phyloP scores from a whole-genome alignment of 2,329 filamentous ascomycete genomes.

The Cordyceps sp. region DNA sequence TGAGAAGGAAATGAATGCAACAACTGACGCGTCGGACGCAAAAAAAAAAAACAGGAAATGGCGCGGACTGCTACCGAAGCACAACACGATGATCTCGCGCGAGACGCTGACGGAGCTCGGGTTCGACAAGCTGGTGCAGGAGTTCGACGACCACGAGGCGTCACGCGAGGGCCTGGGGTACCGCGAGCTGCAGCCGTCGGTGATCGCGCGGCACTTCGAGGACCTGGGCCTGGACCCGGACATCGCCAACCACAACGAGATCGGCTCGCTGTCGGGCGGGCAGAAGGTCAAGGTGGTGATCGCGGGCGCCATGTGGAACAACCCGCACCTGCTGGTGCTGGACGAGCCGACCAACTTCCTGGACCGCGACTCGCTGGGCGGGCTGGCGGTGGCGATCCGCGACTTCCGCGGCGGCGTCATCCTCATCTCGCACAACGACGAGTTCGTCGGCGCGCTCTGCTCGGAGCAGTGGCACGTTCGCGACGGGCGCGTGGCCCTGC shows the following conservation, averaged over 20 bases:
- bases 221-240: slow-evolving; percentile 92
- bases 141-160: slow-evolving; percentile 97
- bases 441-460: slow-evolving; percentile 91
- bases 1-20: not conserved
- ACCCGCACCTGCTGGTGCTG: slow-evolving; percentile 89
- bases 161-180: slow-evolving; percentile 97
- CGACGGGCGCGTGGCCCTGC: slow-evolving; percentile 73
- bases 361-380: slow-evolving; percentile 92
- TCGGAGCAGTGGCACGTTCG: slow-evolving; percentile 93
- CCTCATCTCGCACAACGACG: slow-evolving; percentile 99
- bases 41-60: slow-evolving; percentile 65
- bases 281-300: slow-evolving; percentile 99
- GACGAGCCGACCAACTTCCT: slow-evolving; percentile 99
- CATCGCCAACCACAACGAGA: slow-evolving; percentile 98
- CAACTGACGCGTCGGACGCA: no score
- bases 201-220: slow-evolving; percentile 96
- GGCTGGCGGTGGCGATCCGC: slow-evolving; percentile 90
- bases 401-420: slow-evolving; percentile 98
- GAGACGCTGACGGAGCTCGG: slow-evolving; percentile 78
- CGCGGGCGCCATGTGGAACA: slow-evolving; percentile 96
- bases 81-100: slow-evolving; percentile 83
- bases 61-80: slow-evolving; percentile 73
- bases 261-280: slow-evolving; percentile 85
- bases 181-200: slow-evolving; percentile 78
- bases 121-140: slow-evolving; percentile 86